Conservation (phyloP, 805 yeast species). For the Wickerhamomyces pijperi region DNA sequence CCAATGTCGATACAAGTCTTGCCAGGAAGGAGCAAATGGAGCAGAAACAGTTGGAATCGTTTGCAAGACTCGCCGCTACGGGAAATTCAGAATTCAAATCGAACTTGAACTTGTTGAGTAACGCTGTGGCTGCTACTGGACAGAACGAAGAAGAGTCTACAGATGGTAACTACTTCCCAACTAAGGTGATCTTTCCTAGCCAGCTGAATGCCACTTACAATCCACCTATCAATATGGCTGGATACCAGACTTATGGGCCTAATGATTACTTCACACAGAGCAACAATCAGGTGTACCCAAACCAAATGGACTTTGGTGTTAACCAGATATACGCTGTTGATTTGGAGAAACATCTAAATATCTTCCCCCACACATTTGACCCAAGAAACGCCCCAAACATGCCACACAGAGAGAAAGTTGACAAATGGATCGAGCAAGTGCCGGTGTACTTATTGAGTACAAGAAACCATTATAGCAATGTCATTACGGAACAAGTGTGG, state of each 20-base stretch:
- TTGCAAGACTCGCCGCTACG: background rate
- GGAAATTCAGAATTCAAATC: background rate
- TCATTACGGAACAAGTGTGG: constrained; percentile 15
- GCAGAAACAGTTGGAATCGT: background rate
- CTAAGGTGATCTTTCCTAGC: background rate
- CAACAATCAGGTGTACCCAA: no score
- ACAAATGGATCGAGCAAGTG: constrained; percentile 48
- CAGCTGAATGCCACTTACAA: background rate
- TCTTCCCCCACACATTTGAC: constrained; percentile 39
- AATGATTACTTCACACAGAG: background rate
- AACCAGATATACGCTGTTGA: background rate
- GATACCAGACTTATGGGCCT: background rate
- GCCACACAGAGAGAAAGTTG: constrained; percentile 57
- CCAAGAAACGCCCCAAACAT: constrained; percentile 55
- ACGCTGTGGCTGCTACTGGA: background rate
- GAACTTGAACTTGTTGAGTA: background rate
- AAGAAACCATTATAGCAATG: background rate
- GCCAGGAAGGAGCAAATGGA: background rate
- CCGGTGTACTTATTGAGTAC: constrained; percentile 30
- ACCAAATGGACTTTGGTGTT: no score
- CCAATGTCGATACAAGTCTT: background rate
- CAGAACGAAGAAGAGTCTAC: background rate
- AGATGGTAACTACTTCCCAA: background rate
- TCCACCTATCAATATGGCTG: background rate
- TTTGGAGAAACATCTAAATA: background rate